A percentile compares a stretch with the other conserved stretches of the same genome.
Conservation (phyloP, 257 asterid genomes). For the Solanum pimpinellifolium region DNA sequence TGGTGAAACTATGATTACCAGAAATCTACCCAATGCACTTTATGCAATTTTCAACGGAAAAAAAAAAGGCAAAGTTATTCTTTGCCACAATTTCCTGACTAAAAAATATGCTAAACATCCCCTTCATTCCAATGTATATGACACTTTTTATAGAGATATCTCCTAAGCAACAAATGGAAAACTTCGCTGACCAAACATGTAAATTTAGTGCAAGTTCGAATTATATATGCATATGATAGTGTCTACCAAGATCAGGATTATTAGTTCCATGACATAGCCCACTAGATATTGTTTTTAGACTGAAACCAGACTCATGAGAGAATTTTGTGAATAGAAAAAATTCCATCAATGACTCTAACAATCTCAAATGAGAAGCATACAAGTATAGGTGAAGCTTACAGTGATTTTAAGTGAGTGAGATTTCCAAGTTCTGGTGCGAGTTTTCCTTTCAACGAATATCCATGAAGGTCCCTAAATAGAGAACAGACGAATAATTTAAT, state of each 20-base stretch:
- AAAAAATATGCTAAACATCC: not conserved
- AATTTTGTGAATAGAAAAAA: not conserved
- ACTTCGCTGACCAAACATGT: not conserved
- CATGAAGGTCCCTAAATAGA: conserved; percentile 59
- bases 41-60: not conserved
- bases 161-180: not conserved
- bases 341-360: not conserved
- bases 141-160: not conserved
- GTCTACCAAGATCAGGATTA: not conserved
- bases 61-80: not conserved
- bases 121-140: not conserved
- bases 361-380: not conserved
- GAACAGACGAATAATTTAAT: not conserved
- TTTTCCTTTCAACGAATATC: conserved; percentile 50
- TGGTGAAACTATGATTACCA: not conserved
- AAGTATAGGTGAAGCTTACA: conserved; percentile 42
- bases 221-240: not conserved
- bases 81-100: not conserved
- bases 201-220: not conserved
- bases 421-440: conserved; percentile 74
- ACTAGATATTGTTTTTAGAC: not conserved
- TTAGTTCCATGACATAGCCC: not conserved
- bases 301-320: not conserved
- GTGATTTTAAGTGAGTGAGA: conserved; percentile 48
- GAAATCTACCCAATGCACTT: not conserved